Evolutionary conservation across 2,329 filamentous ascomycete species (phyloP).

Genomic region (Fusarium tricinctum): DNA sequence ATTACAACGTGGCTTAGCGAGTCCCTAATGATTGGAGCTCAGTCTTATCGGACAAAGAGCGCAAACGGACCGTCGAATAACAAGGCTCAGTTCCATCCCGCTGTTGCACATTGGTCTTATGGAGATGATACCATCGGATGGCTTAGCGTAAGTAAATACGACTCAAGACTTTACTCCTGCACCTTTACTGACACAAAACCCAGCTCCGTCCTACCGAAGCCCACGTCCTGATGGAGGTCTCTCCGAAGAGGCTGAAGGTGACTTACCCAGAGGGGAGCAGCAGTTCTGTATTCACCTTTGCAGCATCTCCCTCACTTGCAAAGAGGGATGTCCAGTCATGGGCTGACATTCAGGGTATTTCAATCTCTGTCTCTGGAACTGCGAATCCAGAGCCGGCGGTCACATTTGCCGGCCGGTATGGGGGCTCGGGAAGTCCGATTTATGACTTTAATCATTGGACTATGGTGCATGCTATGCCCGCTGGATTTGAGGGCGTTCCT

Average conservation of each 20-base stretch:
- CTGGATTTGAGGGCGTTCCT: conserved; percentile 8
- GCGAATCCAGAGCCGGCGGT: neutral
- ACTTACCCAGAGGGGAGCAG: neutral
- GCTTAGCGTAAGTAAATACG: conserved; percentile 14
- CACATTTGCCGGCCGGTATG: conserved; percentile 20
- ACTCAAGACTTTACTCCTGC: rapidly evolving
- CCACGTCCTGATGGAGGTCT: conserved; percentile 20
- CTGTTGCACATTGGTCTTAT: conserved; percentile 24
- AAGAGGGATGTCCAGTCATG: conserved; percentile 25
- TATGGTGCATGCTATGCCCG: conserved; percentile 8
- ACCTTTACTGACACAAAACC: neutral
- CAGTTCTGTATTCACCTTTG: conserved; percentile 22
- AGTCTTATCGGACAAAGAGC: conserved; percentile 53
- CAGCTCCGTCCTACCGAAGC: conserved; percentile 22
- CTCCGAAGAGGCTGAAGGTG: conserved; percentile 10
- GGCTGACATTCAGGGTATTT: conserved; percentile 13
- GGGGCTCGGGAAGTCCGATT: conserved; percentile 14
- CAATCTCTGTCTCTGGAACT: conserved; percentile 19
- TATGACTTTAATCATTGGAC: conserved; percentile 25
- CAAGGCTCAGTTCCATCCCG: conserved; percentile 20
- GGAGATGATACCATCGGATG: conserved; percentile 18
- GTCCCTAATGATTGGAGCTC: conserved; percentile 69
- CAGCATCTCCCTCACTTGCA: conserved; percentile 14
- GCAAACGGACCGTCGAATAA: conserved; percentile 25
- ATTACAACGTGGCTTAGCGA: conserved; percentile 69